Evolutionary conservation across 2,329 filamentous ascomycete species (phyloP), one percentile per base, ranked within the genome.

Genomic region (Clarireedia homoeocarpa): DNA sequence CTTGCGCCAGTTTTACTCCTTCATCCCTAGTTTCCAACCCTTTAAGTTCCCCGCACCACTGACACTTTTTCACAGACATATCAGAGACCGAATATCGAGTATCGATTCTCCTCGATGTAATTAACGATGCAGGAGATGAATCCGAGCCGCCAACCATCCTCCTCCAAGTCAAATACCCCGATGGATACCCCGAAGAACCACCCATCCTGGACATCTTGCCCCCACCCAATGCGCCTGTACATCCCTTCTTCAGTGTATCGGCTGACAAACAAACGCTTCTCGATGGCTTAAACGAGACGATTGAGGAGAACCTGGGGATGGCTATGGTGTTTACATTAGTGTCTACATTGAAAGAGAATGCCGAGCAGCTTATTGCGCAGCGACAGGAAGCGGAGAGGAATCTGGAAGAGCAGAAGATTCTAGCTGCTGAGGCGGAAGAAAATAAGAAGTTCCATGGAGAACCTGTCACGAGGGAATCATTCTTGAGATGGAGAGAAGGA

Each of bases 401-500:
- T 66, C 77, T 67, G 45, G 74, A 75, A 3, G 83, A 86, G 62
- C 81, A 85, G 67, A 73, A 66, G 14, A 56, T 74, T 14, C 70
- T 77, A 6, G 82, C 76, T 10, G 82, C 80, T 1, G 94, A 99
- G 73, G 84, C 88, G 60, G 91, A 94, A 71, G 94, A 99, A 76
- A 99, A 99, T 71, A 84, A 86, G 66, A 97, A 96, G 73, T 99
- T 99, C 72, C 88, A 95, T 70, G 94, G 94, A 57, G 89, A 89
- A 38, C 79, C 84, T 34, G 94, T 99, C 20, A 97, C 85, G n/a
- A 78, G 83, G 23, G 90, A 96, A 74, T 85, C 84, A 0, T 99
- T 97, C 67, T 69, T 88, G 63, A 82, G 80, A 63, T 99, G 94
- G 94, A 79, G 89, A 55, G 84, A 85, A 40, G 81, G 72, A 9